Evolutionary conservation across 345 rosid genomes (phyloP).

Genomic region (Brassica nigra): DNA sequence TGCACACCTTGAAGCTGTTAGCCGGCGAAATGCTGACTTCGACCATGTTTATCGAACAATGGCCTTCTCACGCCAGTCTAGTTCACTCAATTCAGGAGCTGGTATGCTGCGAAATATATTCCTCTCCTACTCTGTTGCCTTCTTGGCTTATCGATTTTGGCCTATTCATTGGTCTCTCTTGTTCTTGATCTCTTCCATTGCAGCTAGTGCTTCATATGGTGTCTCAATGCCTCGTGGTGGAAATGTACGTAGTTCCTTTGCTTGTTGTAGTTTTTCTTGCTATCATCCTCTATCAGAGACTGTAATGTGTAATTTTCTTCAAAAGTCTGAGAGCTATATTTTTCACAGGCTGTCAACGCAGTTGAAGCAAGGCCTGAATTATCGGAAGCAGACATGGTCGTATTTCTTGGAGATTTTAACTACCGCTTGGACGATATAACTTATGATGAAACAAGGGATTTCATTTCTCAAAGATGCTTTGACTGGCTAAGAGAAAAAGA

Average conservation of each 20-base stretch:
- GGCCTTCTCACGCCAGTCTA: conserved; percentile 61
- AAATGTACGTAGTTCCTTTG: conserved; percentile 50
- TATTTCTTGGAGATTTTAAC: conserved; percentile 83
- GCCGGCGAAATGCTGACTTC: conserved; percentile 75
- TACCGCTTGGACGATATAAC: conserved; percentile 79
- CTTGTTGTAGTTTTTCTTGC: background rate
- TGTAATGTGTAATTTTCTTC: background rate
- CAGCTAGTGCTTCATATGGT: conserved; percentile 70
- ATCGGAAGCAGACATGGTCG: conserved; percentile 78
- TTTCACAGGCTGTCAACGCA: conserved; percentile 50
- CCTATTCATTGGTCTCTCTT: conserved; percentile 75
- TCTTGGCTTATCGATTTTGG: conserved; percentile 64
- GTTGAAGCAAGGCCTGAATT: conserved; percentile 64
- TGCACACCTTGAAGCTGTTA: conserved; percentile 82
- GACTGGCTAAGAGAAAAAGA: conserved; percentile 87
- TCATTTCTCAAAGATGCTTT: conserved; percentile 77
- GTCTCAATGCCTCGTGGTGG: conserved; percentile 61
- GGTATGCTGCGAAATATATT: conserved; percentile 71
- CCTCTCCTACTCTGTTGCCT: conserved; percentile 60
- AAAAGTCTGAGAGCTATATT: background rate
- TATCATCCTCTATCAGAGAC: conserved; percentile 25
- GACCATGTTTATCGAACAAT: conserved; percentile 75
- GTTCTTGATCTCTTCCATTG: conserved; percentile 77
- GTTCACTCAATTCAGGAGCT: conserved; percentile 51
- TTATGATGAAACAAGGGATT: conserved; percentile 86